These are phyloP conservation scores for Polychaeton citri DNA, from an alignment of 2,329 filamentous ascomycete genomes.

Conservation along the genomic window DNA sequence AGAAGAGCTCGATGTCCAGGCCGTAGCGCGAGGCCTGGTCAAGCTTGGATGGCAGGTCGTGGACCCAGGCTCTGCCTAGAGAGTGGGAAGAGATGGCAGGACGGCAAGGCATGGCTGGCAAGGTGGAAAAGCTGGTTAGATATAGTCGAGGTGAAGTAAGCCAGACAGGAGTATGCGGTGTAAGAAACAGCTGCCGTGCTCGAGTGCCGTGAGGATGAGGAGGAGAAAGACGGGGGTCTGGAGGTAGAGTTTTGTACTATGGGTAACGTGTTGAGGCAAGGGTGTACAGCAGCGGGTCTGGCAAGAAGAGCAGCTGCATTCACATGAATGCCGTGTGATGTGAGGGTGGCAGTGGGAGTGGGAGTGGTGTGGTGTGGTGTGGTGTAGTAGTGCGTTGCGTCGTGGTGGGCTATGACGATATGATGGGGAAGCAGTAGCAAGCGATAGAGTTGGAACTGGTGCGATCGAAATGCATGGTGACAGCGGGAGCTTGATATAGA, in stretches of 20 bases:
- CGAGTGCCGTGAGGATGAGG: not conserved
- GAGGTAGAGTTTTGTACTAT: not conserved
- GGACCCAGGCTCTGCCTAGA: slow-evolving; percentile 58
- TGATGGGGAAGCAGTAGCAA: no score
- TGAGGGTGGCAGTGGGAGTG: no score
- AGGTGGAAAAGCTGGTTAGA: not conserved
- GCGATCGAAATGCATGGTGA: no score
- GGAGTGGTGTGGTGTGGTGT: no score
- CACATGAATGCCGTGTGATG: no score
- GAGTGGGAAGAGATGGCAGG: slow-evolving; percentile 66
- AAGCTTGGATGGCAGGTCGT: slow-evolving; percentile 54
- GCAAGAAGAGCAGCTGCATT: no score
- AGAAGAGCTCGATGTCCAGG: slow-evolving; percentile 65
- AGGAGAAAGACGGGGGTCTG: no score
- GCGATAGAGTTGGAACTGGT: no score
- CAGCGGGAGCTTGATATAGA: no score
- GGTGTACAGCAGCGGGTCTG: no score
- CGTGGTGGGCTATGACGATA: no score
- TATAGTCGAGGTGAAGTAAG: not conserved
- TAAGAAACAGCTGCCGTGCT: not conserved
- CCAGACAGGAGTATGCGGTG: not conserved
- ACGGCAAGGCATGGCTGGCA: slow-evolving; percentile 34
- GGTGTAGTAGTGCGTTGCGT: no score
- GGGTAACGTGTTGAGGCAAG: not conserved
- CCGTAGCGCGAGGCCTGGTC: slow-evolving; percentile 52